phyloP scores from a whole-genome alignment of 192 early-diverging fungal species.

The Jimgerdemannia flammicorona region DNA sequence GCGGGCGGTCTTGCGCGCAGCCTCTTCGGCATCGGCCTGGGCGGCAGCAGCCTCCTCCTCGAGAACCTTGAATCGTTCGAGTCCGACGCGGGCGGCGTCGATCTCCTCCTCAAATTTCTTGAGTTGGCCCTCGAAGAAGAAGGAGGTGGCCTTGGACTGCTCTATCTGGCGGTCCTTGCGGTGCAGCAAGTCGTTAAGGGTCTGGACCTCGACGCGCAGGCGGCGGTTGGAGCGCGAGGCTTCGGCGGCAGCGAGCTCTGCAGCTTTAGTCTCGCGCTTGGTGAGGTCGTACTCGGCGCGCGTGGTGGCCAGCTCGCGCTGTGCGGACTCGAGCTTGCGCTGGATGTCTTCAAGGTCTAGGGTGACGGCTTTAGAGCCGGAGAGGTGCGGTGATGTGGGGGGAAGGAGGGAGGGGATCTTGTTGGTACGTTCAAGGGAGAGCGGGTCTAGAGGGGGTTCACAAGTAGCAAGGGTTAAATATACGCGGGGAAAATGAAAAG shows the following conservation, averaged over 20 bases:
- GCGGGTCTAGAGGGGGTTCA: not conserved
- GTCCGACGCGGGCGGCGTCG: slow-evolving; percentile 28
- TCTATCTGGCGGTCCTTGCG: slow-evolving; percentile 37
- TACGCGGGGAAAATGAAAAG: not conserved
- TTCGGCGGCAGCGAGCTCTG: slow-evolving; percentile 28
- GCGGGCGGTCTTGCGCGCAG: slow-evolving; percentile 14
- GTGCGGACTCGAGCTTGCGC: slow-evolving; percentile 26
- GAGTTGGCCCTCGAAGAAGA: slow-evolving; percentile 38
- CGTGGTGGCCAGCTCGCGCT: slow-evolving; percentile 19
- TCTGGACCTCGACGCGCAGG: slow-evolving; percentile 32
- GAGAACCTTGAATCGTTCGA: slow-evolving; percentile 27
- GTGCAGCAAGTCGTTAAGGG: slow-evolving; percentile 32
- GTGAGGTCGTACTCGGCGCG: slow-evolving; percentile 24
- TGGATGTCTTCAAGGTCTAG: slow-evolving; percentile 34
- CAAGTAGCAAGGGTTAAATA: not conserved
- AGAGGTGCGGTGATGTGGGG: not conserved
- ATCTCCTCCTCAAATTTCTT: slow-evolving; percentile 39
- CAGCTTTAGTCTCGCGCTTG: slow-evolving; percentile 23
- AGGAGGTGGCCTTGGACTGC: slow-evolving; percentile 36
- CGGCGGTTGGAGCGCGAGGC: slow-evolving; percentile 31
- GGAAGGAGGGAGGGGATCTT: not conserved
- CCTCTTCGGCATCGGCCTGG: slow-evolving; percentile 17
- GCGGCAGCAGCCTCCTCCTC: slow-evolving; percentile 30
- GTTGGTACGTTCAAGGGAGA: too few species aligned
- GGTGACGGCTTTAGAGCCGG: not conserved